These are phyloP conservation scores for Paramecium caudatum DNA, from an alignment of 73 alveolate species.

Conservation along the genomic window DNA sequence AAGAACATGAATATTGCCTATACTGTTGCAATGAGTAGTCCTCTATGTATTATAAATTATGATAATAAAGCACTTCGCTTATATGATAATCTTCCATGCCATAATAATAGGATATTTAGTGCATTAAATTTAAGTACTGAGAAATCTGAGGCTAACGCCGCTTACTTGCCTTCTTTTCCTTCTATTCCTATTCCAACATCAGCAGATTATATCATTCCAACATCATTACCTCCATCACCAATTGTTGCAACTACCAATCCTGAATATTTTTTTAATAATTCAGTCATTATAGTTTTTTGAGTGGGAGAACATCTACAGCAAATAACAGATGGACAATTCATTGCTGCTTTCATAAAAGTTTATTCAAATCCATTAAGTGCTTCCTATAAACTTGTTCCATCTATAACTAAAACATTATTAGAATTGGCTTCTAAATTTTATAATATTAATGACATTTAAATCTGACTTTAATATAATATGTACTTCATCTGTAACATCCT, in stretches of 20 bases:
- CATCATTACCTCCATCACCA: conserved; percentile 99
- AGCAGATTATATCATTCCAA: conserved; percentile 92
- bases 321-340: conserved; percentile 75
- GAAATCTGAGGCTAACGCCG: conserved; percentile 94
- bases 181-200: conserved; percentile 96
- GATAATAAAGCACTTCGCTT: conserved; percentile 81
- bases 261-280: conserved; percentile 84
- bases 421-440: conserved; percentile 51
- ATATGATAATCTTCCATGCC: conserved; percentile 78
- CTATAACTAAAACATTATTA: conserved; percentile 73
- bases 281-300: conserved; percentile 91
- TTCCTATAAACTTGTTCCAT: conserved; percentile 66
- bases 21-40: conserved; percentile 85
- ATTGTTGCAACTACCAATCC: conserved; percentile 88
- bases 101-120: conserved; percentile 47
- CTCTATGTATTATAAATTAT: conserved; percentile 91
- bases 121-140: conserved; percentile 81
- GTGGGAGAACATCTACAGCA: conserved; percentile 97
- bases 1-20: conserved; percentile 84
- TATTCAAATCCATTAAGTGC: conserved; percentile 68
- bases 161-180: conserved; percentile 97
- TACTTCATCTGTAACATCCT: conserved; percentile 75
- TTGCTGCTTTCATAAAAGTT: conserved; percentile 61
- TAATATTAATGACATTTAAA: conserved; percentile 4
- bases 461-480: not conserved